Conservation (phyloP, 371 early-diverging fungal species). For the Syncephalastrum monosporum region DNA sequence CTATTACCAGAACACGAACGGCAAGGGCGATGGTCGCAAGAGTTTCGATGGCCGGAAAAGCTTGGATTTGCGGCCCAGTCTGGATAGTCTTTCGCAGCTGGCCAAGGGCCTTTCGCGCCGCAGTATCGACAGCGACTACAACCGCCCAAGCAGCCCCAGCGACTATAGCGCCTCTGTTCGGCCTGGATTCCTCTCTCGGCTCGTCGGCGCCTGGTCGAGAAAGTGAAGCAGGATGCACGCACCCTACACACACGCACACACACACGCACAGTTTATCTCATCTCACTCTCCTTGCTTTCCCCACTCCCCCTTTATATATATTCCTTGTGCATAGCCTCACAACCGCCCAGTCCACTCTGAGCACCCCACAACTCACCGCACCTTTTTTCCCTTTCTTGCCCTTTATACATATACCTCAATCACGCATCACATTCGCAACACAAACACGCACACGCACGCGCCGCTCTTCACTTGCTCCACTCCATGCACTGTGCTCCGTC, state of each 20-base stretch:
- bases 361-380: too few relatives aligned
- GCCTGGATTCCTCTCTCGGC: conserved; percentile 30
- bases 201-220: conserved; percentile 31
- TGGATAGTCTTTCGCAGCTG: conserved; percentile 26
- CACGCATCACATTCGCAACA: too few relatives aligned
- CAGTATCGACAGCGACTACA: conserved; percentile 18
- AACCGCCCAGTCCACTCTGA: too few relatives aligned
- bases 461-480: too few relatives aligned
- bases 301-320: conserved; percentile 1
- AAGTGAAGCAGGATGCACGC: conserved; percentile 9
- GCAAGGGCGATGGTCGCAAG: conserved; percentile 4
- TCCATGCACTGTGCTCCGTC: too few relatives aligned
- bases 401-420: too few relatives aligned
- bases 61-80: conserved; percentile 34
- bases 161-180: conserved; percentile 14
- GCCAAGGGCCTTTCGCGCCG: conserved; percentile 21
- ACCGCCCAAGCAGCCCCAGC: conserved; percentile 11
- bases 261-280: background rate
- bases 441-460: too few relatives aligned
- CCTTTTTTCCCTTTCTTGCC: too few relatives aligned
- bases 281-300: background rate
- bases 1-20: background rate
- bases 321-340: background rate
- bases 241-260: background rate
- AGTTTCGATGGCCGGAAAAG: conserved; percentile 26